Percentiles rank a stretch among this genome's conserved stretches.
phyloP scores from a whole-genome alignment of 139 green algal species.

The Prasinococcaceae sp. region DNA sequence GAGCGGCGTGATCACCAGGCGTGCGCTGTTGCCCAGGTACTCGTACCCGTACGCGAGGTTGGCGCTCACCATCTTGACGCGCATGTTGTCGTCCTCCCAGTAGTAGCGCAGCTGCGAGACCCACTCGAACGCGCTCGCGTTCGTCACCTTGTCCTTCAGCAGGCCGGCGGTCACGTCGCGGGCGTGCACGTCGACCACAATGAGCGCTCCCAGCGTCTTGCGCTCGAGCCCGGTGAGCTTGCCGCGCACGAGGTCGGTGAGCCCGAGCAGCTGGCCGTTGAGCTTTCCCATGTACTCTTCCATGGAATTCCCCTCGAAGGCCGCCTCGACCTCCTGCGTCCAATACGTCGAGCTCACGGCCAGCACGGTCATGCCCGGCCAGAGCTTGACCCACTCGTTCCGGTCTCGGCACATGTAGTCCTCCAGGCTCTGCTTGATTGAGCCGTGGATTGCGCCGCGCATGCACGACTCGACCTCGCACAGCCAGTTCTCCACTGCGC shows the following conservation, averaged over 20 bases:
- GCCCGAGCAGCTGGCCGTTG: slow-evolving; percentile 45
- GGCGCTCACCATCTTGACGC: slow-evolving; percentile 61
- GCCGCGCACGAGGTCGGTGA: slow-evolving; percentile 53
- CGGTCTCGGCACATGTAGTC: slow-evolving; percentile 27
- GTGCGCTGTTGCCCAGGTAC: slow-evolving; percentile 40
- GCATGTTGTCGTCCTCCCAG: slow-evolving; percentile 54
- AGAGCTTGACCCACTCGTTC: slow-evolving; percentile 53
- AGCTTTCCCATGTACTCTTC: slow-evolving; percentile 6
- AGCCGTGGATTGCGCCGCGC: slow-evolving; percentile 36
- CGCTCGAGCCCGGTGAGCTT: slow-evolving; percentile 38
- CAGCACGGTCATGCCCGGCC: slow-evolving; percentile 67
- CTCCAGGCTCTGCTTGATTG: slow-evolving; percentile 27
- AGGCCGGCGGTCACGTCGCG: slow-evolving; percentile 40
- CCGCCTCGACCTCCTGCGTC: slow-evolving; percentile 22
- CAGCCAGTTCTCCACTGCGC: slow-evolving; percentile 66
- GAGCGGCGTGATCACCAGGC: slow-evolving; percentile 29
- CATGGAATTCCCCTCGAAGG: slow-evolving; percentile 9
- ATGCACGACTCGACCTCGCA: slow-evolving; percentile 59
- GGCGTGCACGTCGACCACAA: slow-evolving; percentile 66
- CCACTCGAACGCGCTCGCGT: slow-evolving; percentile 60
- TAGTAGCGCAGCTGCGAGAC: slow-evolving; percentile 63
- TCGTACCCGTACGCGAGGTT: slow-evolving; percentile 29
- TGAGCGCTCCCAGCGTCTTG: slow-evolving; percentile 54
- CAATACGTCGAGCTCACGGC: slow-evolving; percentile 47
- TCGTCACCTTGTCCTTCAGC: slow-evolving; percentile 9